A percentile compares a stretch with the other conserved stretches of the same genome.
Conservation (phyloP, 768 basidiomycete species). For the Phylloporus sp. region DNA sequence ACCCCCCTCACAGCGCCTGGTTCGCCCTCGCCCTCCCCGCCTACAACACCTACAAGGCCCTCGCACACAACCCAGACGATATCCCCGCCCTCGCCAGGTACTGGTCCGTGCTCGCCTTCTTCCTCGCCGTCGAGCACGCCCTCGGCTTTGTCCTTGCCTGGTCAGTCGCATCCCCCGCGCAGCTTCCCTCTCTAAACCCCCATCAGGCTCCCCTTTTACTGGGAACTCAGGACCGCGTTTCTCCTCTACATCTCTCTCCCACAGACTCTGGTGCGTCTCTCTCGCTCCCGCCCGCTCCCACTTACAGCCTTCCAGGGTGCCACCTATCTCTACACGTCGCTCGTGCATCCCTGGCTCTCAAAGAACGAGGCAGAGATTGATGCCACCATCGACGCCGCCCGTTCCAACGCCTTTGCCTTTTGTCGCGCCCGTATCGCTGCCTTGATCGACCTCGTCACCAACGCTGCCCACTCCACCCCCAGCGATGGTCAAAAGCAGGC, state of each 20-base stretch:
- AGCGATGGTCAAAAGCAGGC: not conserved
- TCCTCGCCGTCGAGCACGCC: slow-evolving; percentile 60
- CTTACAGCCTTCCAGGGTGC: slow-evolving; percentile 49
- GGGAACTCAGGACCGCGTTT: slow-evolving; percentile 67
- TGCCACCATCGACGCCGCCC: slow-evolving; percentile 50
- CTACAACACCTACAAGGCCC: slow-evolving; percentile 65
- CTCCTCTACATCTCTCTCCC: slow-evolving; percentile 66
- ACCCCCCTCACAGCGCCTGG: slow-evolving; percentile 49
- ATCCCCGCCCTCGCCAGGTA: slow-evolving; percentile 55
- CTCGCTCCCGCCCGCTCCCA: not conserved
- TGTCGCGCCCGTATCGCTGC: slow-evolving; percentile 46
- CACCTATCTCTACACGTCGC: slow-evolving; percentile 56
- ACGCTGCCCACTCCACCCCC: slow-evolving; percentile 26
- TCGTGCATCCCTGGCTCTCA: slow-evolving; percentile 57
- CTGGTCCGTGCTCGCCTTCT: slow-evolving; percentile 59
- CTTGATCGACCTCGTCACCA: slow-evolving; percentile 49
- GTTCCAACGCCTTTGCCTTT: slow-evolving; percentile 52
- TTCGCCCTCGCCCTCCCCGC: slow-evolving; percentile 64
- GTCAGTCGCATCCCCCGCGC: slow-evolving; percentile 32
- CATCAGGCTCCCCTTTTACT: slow-evolving; percentile 73
- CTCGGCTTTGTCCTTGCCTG: slow-evolving; percentile 65
- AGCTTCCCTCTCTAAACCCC: slow-evolving; percentile 9
- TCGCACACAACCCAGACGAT: slow-evolving; percentile 45
- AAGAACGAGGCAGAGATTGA: slow-evolving; percentile 61
- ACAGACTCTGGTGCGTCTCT: slow-evolving; percentile 54